A percentile compares a stretch with the other conserved stretches of the same genome.
Evolutionary conservation across 139 green algal species (phyloP).

Genomic region (Nannochloris sp.): DNA sequence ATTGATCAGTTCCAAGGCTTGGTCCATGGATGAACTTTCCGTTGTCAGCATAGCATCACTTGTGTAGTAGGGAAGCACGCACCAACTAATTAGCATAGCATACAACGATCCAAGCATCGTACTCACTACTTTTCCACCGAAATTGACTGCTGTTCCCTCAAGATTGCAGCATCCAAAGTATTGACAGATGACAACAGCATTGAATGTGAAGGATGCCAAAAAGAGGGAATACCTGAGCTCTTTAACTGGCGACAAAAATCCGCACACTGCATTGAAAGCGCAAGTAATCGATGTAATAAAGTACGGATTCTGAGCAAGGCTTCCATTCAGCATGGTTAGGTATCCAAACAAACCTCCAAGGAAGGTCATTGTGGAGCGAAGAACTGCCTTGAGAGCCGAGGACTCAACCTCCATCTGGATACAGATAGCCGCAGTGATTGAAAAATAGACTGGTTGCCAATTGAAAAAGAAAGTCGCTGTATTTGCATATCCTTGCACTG

Average conservation of each 20-base stretch:
- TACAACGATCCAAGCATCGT: slow-evolving; percentile 10
- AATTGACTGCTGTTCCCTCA: slow-evolving; percentile 1
- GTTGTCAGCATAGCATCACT: slow-evolving; percentile 5
- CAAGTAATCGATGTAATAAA: slow-evolving; percentile 1
- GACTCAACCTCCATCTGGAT: slow-evolving; percentile 20
- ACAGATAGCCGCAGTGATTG: slow-evolving; percentile 21
- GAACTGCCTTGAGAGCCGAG: slow-evolving; percentile 4
- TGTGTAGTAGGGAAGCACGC: slow-evolving; percentile 8
- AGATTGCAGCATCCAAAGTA: slow-evolving; percentile 23
- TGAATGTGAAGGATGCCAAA: slow-evolving; percentile 13
- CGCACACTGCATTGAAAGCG: not conserved
- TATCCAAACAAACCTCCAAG: slow-evolving; percentile 12
- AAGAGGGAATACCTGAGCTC: slow-evolving; percentile 15
- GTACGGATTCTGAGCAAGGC: slow-evolving; percentile 16
- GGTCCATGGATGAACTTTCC: not conserved
- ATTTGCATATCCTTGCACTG: not conserved
- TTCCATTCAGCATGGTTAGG: slow-evolving; percentile 15
- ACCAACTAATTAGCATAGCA: slow-evolving; percentile 7
- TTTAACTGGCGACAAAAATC: slow-evolving; percentile 13
- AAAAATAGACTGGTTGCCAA: slow-evolving; percentile 22
- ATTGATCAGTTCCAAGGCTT: not conserved
- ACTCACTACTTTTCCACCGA: slow-evolving; percentile 11
- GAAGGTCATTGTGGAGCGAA: slow-evolving; percentile 11
- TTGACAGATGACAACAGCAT: slow-evolving; percentile 15
- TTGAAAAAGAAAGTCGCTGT: slow-evolving; percentile 7